phyloP scores from a whole-genome alignment of 805 yeast species.

The Clavispora santaluciae region DNA sequence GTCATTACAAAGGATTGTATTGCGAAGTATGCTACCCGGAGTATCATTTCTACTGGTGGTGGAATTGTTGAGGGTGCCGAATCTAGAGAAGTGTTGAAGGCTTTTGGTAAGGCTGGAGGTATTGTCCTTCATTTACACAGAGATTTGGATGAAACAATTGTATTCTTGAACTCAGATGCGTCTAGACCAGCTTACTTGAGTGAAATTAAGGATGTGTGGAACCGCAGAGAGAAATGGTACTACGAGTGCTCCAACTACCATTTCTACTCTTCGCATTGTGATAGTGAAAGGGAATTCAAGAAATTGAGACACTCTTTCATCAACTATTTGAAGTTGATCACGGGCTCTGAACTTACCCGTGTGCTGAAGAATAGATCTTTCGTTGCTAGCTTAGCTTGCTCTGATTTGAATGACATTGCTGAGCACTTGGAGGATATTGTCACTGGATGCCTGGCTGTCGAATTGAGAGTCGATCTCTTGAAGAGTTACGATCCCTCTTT shows the following conservation, averaged over 20 bases:
- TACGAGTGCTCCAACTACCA: conserved; percentile 71
- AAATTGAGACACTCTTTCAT: conserved; percentile 56
- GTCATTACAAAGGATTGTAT: conserved; percentile 50
- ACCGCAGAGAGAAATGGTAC: conserved; percentile 74
- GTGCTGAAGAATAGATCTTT: conserved; percentile 52
- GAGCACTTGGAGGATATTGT: conserved; percentile 49
- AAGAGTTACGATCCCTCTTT: conserved; percentile 44
- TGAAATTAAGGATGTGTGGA: conserved; percentile 81
- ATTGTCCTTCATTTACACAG: conserved; percentile 89
- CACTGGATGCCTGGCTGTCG: conserved; percentile 77
- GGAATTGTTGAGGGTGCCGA: conserved; percentile 79
- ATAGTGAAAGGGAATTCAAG: conserved; percentile 47
- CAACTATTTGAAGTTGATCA: conserved; percentile 52
- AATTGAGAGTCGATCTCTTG: conserved; percentile 73
- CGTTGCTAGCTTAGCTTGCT: conserved; percentile 68
- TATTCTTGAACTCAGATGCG: conserved; percentile 69
- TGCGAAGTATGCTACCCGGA: conserved; percentile 36
- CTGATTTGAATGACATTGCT: conserved; percentile 46
- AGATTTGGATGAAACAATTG: conserved; percentile 72
- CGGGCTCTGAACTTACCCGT: conserved; percentile 44
- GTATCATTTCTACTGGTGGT: conserved; percentile 91
- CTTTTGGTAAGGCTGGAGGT: conserved; percentile 55
- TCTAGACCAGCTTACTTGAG: conserved; percentile 83
- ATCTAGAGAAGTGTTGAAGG: conserved; percentile 61
- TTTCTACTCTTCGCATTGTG: conserved; percentile 74